Conservation (phyloP, 2,329 filamentous ascomycete species). For the Ilyonectria mors-panacis region DNA sequence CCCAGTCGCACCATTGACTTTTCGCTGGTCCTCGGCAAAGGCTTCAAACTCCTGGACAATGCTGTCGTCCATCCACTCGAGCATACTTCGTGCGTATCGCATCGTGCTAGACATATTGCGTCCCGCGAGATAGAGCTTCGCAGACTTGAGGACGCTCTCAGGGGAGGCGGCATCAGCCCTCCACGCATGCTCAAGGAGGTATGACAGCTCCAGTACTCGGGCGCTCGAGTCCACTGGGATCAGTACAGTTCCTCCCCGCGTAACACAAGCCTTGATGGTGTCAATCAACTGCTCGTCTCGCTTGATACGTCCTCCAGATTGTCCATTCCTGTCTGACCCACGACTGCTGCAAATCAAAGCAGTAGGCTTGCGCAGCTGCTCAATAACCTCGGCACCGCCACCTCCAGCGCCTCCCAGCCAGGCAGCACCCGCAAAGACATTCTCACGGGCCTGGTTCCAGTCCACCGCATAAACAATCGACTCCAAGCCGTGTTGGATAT, state of each 20-base stretch:
- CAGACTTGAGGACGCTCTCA: conserved; percentile 65
- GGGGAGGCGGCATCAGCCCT: conserved; percentile 72
- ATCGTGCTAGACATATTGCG: conserved; percentile 90
- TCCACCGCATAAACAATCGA: conserved; percentile 98
- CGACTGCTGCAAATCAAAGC: conserved; percentile 93
- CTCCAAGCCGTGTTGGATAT: conserved; percentile 96
- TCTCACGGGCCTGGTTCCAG: conserved; percentile 98
- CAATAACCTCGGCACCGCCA: conserved; percentile 90
- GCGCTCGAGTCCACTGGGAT: conserved; percentile 97
- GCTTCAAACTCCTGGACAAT: conserved; percentile 94
- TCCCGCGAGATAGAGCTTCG: conserved; percentile 85
- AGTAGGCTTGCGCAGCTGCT: conserved; percentile 92
- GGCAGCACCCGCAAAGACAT: conserved; percentile 92
- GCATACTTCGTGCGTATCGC: conserved; percentile 92
- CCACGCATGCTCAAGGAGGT: conserved; percentile 94
- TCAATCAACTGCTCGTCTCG: conserved; percentile 89
- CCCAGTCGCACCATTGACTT: conserved; percentile 61
- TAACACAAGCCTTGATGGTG: conserved; percentile 84
- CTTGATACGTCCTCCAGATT: conserved; percentile 81
- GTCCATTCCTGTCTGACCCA: conserved; percentile 79
- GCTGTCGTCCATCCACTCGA: conserved; percentile 99
- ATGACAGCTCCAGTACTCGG: conserved; percentile 92
- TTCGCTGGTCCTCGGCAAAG: conserved; percentile 68
- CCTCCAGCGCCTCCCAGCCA: conserved; percentile 89
- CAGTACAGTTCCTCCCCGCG: conserved; percentile 88